Base-by-base conservation (phyloP, 106 monocot genomes). In the Narthecium ossifragum region DNA sequence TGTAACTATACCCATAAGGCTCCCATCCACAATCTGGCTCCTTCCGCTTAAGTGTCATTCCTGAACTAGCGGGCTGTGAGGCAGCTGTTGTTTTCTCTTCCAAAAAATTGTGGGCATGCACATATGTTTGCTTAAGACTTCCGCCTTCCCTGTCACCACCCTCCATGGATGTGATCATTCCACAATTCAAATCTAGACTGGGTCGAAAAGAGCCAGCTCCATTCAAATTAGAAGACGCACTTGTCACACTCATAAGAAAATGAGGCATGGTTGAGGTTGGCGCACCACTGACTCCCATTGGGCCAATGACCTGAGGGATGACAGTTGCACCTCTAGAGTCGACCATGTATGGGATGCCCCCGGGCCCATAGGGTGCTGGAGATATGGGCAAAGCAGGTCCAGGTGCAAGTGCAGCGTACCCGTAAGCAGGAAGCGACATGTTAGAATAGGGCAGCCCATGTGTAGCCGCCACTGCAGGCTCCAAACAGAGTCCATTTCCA, bases 171-270 rank as follows among this genome's bases (percentile, higher is more conserved):
- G 53, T 21, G n/a, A n/a, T n/a, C 17, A 60, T 55, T 14, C 77
- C 66, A 34, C 74, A 67, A 58, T 92, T 92, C 77, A 92, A 67
- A 46, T 92, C 86, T 36, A 78, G 60, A 40, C 69, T 34, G 4
- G 77, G 73, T 6, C 61, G 69, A 17, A 67, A 68, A 22, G 50
- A 18, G 2, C 74, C 69, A 18, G 64, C 55, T 33, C 53, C 54
- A 64, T 66, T 62, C 20, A 70, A 60, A 41, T 61, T 57, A 21
- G 75, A 34, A 2, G 69, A 60, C 26, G 65, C 15, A 24, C 50
- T 69, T 24, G 63, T 28, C 26, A 68, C 36, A 31, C 57, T 70
- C 63, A 70, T 71, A 57, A 83, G 27, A 65, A 74, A 83, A 27
- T 65, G 74, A 1, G 73, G 80, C 18, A 56, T 51, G 4, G 68